Conservation (phyloP, 176 grass and related monocot species). For the Puya raimondii region DNA sequence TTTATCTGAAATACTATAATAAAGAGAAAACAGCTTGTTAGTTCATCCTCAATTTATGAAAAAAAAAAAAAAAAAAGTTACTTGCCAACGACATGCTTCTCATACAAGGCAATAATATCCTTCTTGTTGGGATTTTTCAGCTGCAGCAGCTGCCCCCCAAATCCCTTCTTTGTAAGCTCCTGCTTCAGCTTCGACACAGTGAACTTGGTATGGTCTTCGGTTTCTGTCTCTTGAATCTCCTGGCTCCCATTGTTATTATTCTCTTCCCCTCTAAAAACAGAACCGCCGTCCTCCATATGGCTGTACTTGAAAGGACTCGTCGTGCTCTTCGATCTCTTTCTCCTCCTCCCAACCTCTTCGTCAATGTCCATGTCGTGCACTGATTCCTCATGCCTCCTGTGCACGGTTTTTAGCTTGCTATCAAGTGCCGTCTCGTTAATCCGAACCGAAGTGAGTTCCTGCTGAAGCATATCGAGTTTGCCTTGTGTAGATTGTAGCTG, state of each 20-base stretch:
- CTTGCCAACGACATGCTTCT: constrained; percentile 58
- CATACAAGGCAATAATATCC: constrained; percentile 82
- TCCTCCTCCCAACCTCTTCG: constrained; percentile 43
- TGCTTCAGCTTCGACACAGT: constrained; percentile 73
- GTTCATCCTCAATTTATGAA: no score
- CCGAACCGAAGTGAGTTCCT: constrained; percentile 71
- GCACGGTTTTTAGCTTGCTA: constrained; percentile 58
- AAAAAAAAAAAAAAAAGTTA: constrained; percentile 2
- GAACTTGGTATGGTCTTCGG: constrained; percentile 70
- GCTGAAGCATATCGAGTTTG: constrained; percentile 89
- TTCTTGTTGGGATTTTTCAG: constrained; percentile 93
- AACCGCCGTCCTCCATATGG: constrained; percentile 72
- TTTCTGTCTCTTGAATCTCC: constrained; percentile 34
- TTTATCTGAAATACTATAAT: no score
- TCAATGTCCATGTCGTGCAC: constrained; percentile 92
- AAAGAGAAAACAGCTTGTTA: no score
- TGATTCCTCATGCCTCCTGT: constrained; percentile 56
- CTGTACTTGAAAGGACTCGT: constrained; percentile 67
- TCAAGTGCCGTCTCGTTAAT: constrained; percentile 76
- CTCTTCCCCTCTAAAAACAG: constrained; percentile 45
- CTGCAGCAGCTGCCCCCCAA: constrained; percentile 75
- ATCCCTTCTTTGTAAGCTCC: constrained; percentile 84
- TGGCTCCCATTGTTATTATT: constrained; percentile 36
- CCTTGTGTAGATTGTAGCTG: constrained; percentile 88
- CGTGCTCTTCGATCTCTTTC: constrained; percentile 85